Evolutionary conservation across 1,284 basidiomycete genomes (phyloP).

Genomic region (Apiotrichum brassicae): DNA sequence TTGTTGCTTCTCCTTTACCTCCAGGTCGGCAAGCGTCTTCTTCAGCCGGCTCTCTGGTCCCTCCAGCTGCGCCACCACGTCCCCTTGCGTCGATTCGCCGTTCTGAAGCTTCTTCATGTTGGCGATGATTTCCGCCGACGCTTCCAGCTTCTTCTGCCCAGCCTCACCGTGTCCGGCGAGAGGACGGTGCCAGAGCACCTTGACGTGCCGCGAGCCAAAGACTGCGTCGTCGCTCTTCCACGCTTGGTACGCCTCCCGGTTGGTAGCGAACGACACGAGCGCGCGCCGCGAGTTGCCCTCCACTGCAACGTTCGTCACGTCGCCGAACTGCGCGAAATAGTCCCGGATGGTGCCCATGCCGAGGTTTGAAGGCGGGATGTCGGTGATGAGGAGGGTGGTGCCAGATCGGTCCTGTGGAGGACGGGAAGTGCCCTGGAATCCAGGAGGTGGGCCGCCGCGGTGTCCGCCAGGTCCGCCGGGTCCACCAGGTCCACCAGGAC

Average conservation of each 20-base stretch:
- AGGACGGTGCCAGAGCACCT: constrained; percentile 86
- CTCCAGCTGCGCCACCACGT: constrained; percentile 24
- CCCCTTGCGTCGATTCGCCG: constrained; percentile 27
- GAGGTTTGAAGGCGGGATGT: constrained; percentile 79
- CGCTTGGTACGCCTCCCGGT: constrained; percentile 76
- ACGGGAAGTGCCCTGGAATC: constrained; percentile 19
- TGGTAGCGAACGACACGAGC: constrained; percentile 78
- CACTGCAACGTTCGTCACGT: constrained; percentile 86
- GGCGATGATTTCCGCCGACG: constrained; percentile 64
- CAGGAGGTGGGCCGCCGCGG: constrained; percentile 1
- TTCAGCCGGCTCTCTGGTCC: constrained; percentile 33
- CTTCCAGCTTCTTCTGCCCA: constrained; percentile 68
- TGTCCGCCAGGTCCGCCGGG: background rate
- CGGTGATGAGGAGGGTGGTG: constrained; percentile 87
- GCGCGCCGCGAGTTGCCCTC: constrained; percentile 69
- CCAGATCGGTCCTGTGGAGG: constrained; percentile 54
- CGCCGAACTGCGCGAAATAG: constrained; percentile 90
- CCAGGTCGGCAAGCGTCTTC: constrained; percentile 41
- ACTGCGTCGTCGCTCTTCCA: constrained; percentile 91
- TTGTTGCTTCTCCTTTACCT: constrained; percentile 58
- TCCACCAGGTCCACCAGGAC: constrained; percentile 6
- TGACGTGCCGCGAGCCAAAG: constrained; percentile 89
- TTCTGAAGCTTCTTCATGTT: constrained; percentile 50
- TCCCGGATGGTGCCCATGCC: constrained; percentile 70
- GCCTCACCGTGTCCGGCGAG: constrained; percentile 76